These are phyloP conservation scores for Coccomyxa sp. DNA, from an alignment of 139 green algal species.

Conservation along the genomic window DNA sequence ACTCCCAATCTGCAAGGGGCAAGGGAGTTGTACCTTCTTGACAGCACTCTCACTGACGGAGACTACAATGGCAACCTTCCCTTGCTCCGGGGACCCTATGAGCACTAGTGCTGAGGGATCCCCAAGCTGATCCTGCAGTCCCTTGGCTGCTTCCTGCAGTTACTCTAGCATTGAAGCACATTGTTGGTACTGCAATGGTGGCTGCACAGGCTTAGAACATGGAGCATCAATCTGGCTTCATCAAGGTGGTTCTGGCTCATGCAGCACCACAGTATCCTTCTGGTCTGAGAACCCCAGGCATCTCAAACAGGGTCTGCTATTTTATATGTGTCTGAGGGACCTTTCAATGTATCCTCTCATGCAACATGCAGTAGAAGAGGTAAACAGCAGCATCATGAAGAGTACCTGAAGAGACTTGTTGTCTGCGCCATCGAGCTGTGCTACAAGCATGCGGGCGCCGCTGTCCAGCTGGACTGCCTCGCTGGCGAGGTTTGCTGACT, in stretches of 20 bases:
- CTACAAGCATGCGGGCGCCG: slow-evolving; percentile 65
- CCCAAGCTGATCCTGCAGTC: slow-evolving; percentile 53
- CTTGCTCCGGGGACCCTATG: slow-evolving; percentile 23
- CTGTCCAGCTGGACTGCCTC: slow-evolving; percentile 24
- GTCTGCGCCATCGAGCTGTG: slow-evolving; percentile 67
- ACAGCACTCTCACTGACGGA: slow-evolving; percentile 44
- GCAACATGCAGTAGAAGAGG: background rate
- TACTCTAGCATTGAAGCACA: background rate
- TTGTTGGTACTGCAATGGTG: background rate
- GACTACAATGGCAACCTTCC: slow-evolving; percentile 73
- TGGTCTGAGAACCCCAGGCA: background rate
- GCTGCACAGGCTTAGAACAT: too few species aligned
- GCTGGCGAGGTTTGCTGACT: slow-evolving; percentile 39
- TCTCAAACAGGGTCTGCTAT: background rate
- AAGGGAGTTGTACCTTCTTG: slow-evolving; percentile 30
- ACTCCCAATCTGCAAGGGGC: too few species aligned
- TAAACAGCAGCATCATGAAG: background rate
- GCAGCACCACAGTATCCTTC: too few species aligned
- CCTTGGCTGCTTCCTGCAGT: slow-evolving; percentile 59
- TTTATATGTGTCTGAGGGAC: background rate
- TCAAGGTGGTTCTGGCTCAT: too few species aligned
- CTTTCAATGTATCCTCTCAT: too few species aligned
- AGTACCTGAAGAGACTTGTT: slow-evolving; percentile 60
- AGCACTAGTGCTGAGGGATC: slow-evolving; percentile 77
- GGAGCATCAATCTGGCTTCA: too few species aligned